Percentiles rank a stretch among this genome's conserved stretches.
phyloP scores from a whole-genome alignment of 257 asterid genomes.

The Nicotiana tomentosiformis region DNA sequence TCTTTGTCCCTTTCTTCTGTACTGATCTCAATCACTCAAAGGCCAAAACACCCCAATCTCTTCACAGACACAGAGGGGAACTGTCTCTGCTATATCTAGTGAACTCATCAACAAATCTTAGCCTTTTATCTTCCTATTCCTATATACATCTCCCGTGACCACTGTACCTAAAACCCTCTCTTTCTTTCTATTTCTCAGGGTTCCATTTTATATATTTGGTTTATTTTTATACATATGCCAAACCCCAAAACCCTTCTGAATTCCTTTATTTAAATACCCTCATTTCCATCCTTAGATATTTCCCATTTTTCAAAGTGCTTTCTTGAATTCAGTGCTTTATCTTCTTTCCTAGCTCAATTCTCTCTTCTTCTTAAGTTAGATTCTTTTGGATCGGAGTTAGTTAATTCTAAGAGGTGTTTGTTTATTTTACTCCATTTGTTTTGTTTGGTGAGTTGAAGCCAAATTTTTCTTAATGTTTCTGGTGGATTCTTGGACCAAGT shows the following conservation, averaged over 20 bases:
- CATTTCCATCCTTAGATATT: conserved; percentile 24
- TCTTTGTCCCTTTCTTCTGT: conserved; percentile 28
- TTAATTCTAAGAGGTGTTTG: not conserved
- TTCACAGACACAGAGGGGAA: not conserved
- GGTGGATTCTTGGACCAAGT: conserved; percentile 4
- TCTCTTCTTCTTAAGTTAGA: not conserved
- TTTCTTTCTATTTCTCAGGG: conserved; percentile 3
- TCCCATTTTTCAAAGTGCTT: not conserved
- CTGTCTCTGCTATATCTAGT: conserved; percentile 14
- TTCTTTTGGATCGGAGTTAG: not conserved
- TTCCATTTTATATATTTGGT: not conserved
- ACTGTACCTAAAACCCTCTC: conserved; percentile 13
- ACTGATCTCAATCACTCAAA: conserved; percentile 23
- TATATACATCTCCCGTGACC: conserved; percentile 47
- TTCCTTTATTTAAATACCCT: conserved; percentile 16
- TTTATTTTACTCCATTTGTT: conserved; percentile 4
- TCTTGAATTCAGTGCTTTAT: conserved; percentile 14
- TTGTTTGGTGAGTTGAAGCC: conserved; percentile 24
- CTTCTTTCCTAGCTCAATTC: not conserved
- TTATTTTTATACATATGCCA: not conserved
- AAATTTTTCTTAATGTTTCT: not conserved
- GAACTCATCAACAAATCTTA: conserved; percentile 19
- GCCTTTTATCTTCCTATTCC: conserved; percentile 26
- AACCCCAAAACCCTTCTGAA: not conserved
- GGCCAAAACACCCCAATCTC: conserved; percentile 9